Evolutionary conservation across 495 filamentous ascomycete genomes (phyloP).

Genomic region (Jackrogersella minutella): DNA sequence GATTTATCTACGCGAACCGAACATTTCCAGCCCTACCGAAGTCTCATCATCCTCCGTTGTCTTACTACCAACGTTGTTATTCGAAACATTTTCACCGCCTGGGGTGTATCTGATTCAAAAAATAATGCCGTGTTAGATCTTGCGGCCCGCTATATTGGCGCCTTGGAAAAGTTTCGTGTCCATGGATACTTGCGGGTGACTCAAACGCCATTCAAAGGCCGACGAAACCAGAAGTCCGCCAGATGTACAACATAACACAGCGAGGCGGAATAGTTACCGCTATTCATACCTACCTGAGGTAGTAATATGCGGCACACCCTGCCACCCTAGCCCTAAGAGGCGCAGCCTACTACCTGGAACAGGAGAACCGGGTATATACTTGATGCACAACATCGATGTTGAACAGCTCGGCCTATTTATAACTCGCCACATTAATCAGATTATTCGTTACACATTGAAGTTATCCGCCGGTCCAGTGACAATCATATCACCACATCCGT

Average conservation of each 20-base stretch:
- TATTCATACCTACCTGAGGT: no score
- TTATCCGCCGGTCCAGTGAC: neutral
- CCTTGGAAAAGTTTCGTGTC: neutral
- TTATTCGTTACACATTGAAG: neutral
- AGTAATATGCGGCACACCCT: neutral
- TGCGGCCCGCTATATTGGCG: slow-evolving; percentile 1
- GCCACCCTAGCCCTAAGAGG: slow-evolving; percentile 6
- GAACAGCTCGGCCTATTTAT: slow-evolving; percentile 1
- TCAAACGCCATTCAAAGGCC: neutral
- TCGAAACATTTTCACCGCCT: neutral
- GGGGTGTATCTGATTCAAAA: neutral
- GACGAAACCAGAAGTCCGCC: neutral
- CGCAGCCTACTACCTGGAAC: neutral
- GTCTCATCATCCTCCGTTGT: neutral
- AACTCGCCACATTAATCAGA: neutral
- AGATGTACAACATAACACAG: neutral
- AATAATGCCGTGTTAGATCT: neutral
- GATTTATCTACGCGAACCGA: slow-evolving; percentile 2
- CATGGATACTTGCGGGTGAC: neutral
- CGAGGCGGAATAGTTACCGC: neutral
- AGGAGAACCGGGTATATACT: neutral
- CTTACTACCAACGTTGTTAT: neutral
- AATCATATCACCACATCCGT: slow-evolving; percentile 37
- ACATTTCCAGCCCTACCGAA: neutral
- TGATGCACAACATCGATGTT: neutral